Conservation (phyloP, 2,329 filamentous ascomycete genomes). For the Chalara sp. region DNA sequence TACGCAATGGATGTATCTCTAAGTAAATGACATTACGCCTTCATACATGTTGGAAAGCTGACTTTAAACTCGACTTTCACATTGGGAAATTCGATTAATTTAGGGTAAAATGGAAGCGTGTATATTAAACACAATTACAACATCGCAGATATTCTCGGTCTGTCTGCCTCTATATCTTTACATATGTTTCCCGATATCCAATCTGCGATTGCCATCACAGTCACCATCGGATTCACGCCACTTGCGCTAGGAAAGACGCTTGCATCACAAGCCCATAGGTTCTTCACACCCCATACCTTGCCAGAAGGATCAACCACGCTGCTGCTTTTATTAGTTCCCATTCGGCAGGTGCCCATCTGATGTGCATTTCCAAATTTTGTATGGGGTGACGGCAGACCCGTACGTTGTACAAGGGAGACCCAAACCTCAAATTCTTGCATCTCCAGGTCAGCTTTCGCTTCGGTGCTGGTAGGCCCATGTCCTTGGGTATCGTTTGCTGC, state of each 20-base stretch:
- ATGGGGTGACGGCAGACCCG: constrained; percentile 42
- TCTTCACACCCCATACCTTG: constrained; percentile 55
- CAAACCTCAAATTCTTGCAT: constrained; percentile 52
- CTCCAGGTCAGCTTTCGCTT: background rate
- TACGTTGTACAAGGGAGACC: constrained; percentile 41
- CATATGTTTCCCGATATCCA: constrained; percentile 37
- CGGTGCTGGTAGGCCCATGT: background rate
- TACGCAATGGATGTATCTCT: no score
- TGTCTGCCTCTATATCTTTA: background rate
- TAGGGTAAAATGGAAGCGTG: no score
- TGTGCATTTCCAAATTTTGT: constrained; percentile 58
- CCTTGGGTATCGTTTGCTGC: background rate
- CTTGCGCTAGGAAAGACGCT: constrained; percentile 68
- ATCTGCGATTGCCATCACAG: constrained; percentile 61
- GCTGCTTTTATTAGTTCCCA: constrained; percentile 42
- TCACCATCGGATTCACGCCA: constrained; percentile 76
- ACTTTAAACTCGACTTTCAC: no score
- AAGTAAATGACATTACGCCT: no score
- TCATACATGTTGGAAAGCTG: no score
- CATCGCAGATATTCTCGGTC: no score
- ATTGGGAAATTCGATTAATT: no score
- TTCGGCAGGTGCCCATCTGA: constrained; percentile 71
- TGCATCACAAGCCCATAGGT: constrained; percentile 63
- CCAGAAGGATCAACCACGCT: constrained; percentile 51
- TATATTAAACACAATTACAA: no score